Percentiles rank a stretch among this genome's conserved stretches.
Conservation (phyloP, 352 stramenopile species). For the Phytophthora cactorum region DNA sequence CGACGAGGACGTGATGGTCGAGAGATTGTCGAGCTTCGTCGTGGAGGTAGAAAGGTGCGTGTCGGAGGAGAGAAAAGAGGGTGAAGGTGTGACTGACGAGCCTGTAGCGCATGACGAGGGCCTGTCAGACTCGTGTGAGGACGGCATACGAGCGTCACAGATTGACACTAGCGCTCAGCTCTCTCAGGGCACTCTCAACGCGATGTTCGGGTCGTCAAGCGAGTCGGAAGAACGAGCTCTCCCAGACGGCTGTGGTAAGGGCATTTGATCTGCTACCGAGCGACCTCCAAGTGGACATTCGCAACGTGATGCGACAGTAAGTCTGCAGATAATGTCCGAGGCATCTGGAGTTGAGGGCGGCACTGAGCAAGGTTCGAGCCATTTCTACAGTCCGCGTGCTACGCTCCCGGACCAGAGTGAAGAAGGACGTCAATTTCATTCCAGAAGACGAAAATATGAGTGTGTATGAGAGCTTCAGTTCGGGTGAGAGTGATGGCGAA, state of each 20-base stretch:
- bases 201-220: slow-evolving; percentile 6
- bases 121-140: neutral
- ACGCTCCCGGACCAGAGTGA: neutral
- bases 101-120: neutral
- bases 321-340: slow-evolving; percentile 17
- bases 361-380: neutral
- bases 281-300: slow-evolving; percentile 11
- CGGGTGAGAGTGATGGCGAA: slow-evolving; percentile 4
- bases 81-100: neutral
- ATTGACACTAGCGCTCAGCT: slow-evolving; percentile 19
- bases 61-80: neutral
- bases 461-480: slow-evolving; percentile 10
- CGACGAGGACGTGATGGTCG: neutral
- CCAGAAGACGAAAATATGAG: neutral
- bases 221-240: slow-evolving; percentile 23
- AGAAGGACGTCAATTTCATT: slow-evolving; percentile 13
- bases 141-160: slow-evolving; percentile 9
- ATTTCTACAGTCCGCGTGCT: neutral
- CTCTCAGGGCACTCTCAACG: slow-evolving; percentile 14
- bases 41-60: neutral
- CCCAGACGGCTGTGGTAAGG: slow-evolving; percentile 11
- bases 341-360: slow-evolving; percentile 13
- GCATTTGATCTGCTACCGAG: slow-evolving; percentile 13
- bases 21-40: neutral
- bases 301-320: slow-evolving; percentile 13